These are phyloP conservation scores for Candida pseudofarinosa DNA, from an alignment of 805 yeast genomes.

Conservation along the genomic window DNA sequence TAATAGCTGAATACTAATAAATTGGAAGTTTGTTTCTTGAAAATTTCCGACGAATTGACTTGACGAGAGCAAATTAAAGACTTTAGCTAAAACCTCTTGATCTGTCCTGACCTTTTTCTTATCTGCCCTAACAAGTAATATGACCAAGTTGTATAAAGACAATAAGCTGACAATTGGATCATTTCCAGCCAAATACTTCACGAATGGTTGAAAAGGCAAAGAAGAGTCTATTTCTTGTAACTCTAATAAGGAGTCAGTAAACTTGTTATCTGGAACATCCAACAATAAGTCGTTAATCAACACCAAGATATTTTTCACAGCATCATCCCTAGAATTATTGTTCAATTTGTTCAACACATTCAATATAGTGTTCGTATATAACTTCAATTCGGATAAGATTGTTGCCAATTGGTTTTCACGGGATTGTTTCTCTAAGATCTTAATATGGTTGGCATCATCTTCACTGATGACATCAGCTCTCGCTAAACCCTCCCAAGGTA, in stretches of 20 bases:
- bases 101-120: slow-evolving; percentile 21
- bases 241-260: slow-evolving; percentile 37
- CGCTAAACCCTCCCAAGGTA: slow-evolving; percentile 90
- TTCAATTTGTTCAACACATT: slow-evolving; percentile 48
- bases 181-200: slow-evolving; percentile 46
- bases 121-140: slow-evolving; percentile 36
- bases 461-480: slow-evolving; percentile 64
- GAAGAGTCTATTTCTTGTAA: slow-evolving; percentile 39
- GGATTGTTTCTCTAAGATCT: slow-evolving; percentile 48
- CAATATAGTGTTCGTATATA: slow-evolving; percentile 53
- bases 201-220: slow-evolving; percentile 52
- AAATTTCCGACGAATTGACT: slow-evolving; percentile 23
- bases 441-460: slow-evolving; percentile 62
- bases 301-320: slow-evolving; percentile 60
- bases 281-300: slow-evolving; percentile 54
- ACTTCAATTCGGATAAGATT: slow-evolving; percentile 41
- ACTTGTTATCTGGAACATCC: slow-evolving; percentile 31
- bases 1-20: slow-evolving; percentile 57
- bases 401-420: slow-evolving; percentile 39
- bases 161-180: slow-evolving; percentile 59
- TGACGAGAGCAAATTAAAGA: slow-evolving; percentile 35
- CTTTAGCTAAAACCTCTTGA: slow-evolving; percentile 34
- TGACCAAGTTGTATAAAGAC: slow-evolving; percentile 50
- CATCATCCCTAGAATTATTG: slow-evolving; percentile 51
- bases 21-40: slow-evolving; percentile 48